Base-by-base conservation (phyloP, 805 yeast species). In the Candida corydali region DNA sequence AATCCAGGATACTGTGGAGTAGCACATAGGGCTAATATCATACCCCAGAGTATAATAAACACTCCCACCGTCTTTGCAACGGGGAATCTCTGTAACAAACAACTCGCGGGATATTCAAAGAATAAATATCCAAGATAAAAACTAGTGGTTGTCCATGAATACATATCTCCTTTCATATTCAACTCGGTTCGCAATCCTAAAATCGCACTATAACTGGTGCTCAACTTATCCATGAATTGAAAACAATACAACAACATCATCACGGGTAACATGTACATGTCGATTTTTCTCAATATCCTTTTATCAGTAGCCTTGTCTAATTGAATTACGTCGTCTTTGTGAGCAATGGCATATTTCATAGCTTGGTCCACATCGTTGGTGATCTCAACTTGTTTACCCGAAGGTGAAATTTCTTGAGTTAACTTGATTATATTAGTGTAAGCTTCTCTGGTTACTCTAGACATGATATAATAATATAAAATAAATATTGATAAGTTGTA, bases 11-110 rank as follows among this genome's bases (percentile, higher is more conserved):
- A 63, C n/a, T 64, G 51, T 2, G 80, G 70, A 2, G 70, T 73
- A 1, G 82, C 69, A 42, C 73, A 76, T n/a, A 76, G 59, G 25
- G 74, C 63, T 24, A 78, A 55, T n/a, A 78, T 53, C 53, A 47
- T 39, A 16, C 87, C 87, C 88, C 89, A 82, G 0, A 74, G 29
- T n/a, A 78, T 49, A 26, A 81, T 69, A 41, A 71, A 69, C 1
- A 55, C 42, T 8, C 75, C 61, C 3, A 73, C 63, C 3, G 76
- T 57, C 44, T 74, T 76, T 4, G 78, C 69, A 43, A 82, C 65
- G 3, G 81, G 82, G 35, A 77, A 70, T 37, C 63, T 65, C 53
- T 82, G 88, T 17, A 79, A 50, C 1, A 69, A 34, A 32, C 60
- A 49, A 8, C 65, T 54, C 3, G 73, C 67, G 4, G 79, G 75